phyloP scores from a whole-genome alignment of 768 basidiomycete genomes.

The Trametes meyenii region DNA sequence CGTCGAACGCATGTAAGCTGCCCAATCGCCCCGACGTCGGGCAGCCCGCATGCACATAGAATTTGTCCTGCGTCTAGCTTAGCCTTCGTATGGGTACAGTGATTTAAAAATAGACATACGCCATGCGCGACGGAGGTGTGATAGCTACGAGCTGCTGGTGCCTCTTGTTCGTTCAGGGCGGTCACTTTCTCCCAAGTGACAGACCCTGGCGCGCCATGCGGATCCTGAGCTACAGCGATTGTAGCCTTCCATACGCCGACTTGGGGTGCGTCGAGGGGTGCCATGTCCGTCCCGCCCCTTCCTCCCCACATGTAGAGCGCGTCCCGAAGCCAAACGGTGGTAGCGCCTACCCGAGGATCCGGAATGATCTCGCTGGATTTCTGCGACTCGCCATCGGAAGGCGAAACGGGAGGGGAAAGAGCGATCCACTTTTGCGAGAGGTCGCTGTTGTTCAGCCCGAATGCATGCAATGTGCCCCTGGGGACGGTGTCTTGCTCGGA shows the following conservation, averaged over 20 bases:
- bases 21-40: constrained; percentile 40
- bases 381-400: neutral
- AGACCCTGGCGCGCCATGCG: neutral
- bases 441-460: constrained; percentile 25
- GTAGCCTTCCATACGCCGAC: constrained; percentile 21
- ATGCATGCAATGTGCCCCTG: constrained; percentile 30
- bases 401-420: constrained; percentile 22
- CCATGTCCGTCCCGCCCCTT: constrained; percentile 44
- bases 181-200: constrained; percentile 37
- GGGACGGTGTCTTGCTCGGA: constrained; percentile 1
- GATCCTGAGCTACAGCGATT: neutral
- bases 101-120: constrained; percentile 26
- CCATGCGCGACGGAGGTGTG: constrained; percentile 37
- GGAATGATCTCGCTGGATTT: constrained; percentile 13
- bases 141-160: constrained; percentile 40
- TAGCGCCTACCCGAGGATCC: constrained; percentile 33
- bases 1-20: constrained; percentile 39
- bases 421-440: constrained; percentile 26
- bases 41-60: constrained; percentile 47
- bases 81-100: neutral
- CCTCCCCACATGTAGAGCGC: constrained; percentile 48
- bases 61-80: constrained; percentile 28
- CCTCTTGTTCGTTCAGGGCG: constrained; percentile 34
- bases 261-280: constrained; percentile 36
- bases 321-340: constrained; percentile 15